Evolutionary conservation across 768 basidiomycete genomes (phyloP).

Genomic region (Psilocybe tampanensis): DNA sequence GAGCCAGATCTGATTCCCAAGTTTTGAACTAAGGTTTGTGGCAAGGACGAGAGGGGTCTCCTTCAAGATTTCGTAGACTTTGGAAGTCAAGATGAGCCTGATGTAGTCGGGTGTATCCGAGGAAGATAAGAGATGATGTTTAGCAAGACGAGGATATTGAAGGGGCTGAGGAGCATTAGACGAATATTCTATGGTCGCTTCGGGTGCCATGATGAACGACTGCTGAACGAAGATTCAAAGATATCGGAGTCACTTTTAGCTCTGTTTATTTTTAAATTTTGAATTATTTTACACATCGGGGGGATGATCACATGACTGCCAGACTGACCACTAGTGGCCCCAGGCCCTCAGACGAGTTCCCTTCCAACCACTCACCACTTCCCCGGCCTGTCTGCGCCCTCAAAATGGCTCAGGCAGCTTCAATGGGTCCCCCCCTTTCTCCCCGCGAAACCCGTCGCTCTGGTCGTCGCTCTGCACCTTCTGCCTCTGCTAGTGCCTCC

Average conservation of each 20-base stretch:
- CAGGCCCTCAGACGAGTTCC: not conserved
- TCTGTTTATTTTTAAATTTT: not conserved
- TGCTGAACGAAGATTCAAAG: conserved; percentile 8
- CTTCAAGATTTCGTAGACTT: conserved; percentile 87
- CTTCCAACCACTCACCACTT: not conserved
- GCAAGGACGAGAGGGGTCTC: conserved; percentile 91
- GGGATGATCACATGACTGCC: conserved; percentile 8
- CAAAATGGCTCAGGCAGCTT: conserved; percentile 62
- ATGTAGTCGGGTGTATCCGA: conserved; percentile 84
- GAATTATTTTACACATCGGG: not conserved
- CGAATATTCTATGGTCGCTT: conserved; percentile 66
- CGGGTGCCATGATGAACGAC: conserved; percentile 36
- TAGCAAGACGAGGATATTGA: conserved; percentile 64
- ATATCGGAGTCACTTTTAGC: not conserved
- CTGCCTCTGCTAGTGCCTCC: conserved; percentile 65
- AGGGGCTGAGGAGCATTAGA: conserved; percentile 70
- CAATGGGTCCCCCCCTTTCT: conserved; percentile 79
- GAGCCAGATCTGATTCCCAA: conserved; percentile 94
- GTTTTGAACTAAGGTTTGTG: conserved; percentile 79
- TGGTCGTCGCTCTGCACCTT: conserved; percentile 70
- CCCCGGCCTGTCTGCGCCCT: not conserved
- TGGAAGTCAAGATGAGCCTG: conserved; percentile 83
- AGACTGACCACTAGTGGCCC: not conserved
- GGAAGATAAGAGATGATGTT: conserved; percentile 65
- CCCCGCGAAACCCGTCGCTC: conserved; percentile 80